These are phyloP conservation scores for Backusella mclennaniae DNA, from an alignment of 192 early-diverging fungal genomes.

Conservation along the genomic window DNA sequence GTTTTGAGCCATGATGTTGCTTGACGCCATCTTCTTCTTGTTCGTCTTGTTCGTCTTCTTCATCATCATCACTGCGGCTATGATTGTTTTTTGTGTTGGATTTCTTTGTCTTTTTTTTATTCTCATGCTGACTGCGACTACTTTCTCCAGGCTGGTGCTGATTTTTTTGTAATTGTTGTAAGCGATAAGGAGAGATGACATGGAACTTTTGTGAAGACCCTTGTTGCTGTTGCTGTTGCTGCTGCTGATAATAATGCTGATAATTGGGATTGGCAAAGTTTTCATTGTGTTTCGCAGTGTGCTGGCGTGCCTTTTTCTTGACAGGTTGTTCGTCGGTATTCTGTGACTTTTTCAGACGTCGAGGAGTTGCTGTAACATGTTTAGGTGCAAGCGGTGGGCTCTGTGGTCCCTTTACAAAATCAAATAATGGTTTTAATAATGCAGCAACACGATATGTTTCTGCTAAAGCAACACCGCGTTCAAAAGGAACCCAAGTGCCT, in stretches of 20 bases:
- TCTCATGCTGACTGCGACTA: neutral
- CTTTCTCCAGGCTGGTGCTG: neutral
- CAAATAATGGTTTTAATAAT: slow-evolving; percentile 74
- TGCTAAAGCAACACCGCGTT: slow-evolving; percentile 78
- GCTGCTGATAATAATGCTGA: slow-evolving; percentile 1
- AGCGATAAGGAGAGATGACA: neutral
- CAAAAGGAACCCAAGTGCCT: slow-evolving; percentile 83
- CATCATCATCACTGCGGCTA: neutral
- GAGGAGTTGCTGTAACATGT: slow-evolving; percentile 49
- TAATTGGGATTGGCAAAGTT: slow-evolving; percentile 24
- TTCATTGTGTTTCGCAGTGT: slow-evolving; percentile 13
- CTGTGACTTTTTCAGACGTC: slow-evolving; percentile 41
- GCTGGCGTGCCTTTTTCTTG: slow-evolving; percentile 41
- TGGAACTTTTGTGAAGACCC: neutral
- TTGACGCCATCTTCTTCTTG: neutral
- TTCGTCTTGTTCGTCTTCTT: neutral
- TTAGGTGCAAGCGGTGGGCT: slow-evolving; percentile 57
- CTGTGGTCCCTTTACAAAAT: slow-evolving; percentile 66
- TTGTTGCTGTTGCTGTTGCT: neutral
- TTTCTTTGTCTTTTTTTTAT: slow-evolving; percentile 21
- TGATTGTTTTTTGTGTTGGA: neutral
- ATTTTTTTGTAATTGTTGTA: neutral
- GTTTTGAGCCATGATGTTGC: neutral
- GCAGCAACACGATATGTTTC: slow-evolving; percentile 75
- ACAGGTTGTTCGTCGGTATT: neutral